Evolutionary conservation across 176 grass and related monocot genomes (phyloP).

Genomic region (Rhipidocladum racemiflorum): DNA sequence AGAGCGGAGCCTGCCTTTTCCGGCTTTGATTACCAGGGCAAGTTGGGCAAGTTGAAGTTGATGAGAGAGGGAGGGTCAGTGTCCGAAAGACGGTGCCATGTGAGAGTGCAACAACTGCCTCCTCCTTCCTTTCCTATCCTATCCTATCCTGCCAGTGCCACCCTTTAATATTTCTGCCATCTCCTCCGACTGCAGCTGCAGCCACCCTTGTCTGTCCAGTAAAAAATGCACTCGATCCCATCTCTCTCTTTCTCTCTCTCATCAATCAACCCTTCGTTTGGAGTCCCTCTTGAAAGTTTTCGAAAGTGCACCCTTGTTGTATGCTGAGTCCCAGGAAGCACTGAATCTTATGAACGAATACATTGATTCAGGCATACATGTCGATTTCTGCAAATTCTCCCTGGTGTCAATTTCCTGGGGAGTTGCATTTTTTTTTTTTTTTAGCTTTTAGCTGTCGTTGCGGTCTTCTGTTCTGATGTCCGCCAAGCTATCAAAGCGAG

Average conservation of each 20-base stretch:
- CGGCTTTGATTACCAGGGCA: slow-evolving; percentile 40
- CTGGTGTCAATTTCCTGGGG: not conserved
- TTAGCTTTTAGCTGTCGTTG: not conserved
- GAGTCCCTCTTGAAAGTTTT: not conserved
- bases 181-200: not conserved
- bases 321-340: too few species aligned
- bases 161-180: not conserved
- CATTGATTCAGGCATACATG: not conserved
- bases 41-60: slow-evolving; percentile 52
- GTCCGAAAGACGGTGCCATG: slow-evolving; percentile 42
- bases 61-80: slow-evolving; percentile 16
- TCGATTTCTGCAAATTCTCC: not conserved
- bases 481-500: not conserved
- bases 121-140: too few species aligned
- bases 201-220: not conserved
- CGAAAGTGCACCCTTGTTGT: too few species aligned
- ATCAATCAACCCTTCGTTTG: not conserved
- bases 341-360: not conserved
- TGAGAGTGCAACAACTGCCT: slow-evolving; percentile 28
- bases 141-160: not conserved
- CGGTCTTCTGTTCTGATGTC: not conserved
- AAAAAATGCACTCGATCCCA: not conserved
- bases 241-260: not conserved
- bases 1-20: slow-evolving; percentile 15
- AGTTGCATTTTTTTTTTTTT: not conserved